These are phyloP conservation scores for Toxoplasma gondii DNA, from an alignment of 169 alveolate genomes.

Conservation along the genomic window DNA sequence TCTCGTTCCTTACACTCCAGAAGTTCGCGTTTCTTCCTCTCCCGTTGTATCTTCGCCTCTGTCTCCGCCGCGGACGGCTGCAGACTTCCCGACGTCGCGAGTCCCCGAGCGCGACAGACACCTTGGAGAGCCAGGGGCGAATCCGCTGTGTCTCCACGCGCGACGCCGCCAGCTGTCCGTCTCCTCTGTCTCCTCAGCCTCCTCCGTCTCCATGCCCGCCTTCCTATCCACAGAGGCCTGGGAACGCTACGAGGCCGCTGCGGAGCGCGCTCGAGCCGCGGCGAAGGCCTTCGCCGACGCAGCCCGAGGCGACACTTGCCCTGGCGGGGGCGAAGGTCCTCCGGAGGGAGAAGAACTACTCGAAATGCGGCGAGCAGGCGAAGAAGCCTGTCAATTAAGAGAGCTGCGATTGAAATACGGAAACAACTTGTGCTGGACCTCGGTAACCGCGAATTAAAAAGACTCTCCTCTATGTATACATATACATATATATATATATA, in stretches of 20 bases:
- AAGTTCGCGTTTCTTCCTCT: background rate
- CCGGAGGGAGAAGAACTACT: background rate
- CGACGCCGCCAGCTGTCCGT: background rate
- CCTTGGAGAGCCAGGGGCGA: too few relatives aligned
- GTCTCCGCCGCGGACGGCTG: background rate
- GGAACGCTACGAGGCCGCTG: background rate
- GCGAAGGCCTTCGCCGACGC: background rate
- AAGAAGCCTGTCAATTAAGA: background rate
- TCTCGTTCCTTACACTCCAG: background rate
- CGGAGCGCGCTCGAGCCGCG: background rate
- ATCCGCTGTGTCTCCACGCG: too few relatives aligned
- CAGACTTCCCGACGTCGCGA: too few relatives aligned
- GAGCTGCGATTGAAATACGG: background rate
- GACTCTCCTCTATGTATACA: too few relatives aligned
- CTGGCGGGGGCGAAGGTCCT: background rate
- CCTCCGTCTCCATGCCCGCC: too few relatives aligned
- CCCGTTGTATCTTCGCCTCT: background rate
- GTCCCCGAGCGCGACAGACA: too few relatives aligned
- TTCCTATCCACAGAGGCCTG: background rate
- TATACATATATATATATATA: too few relatives aligned
- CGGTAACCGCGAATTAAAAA: background rate
- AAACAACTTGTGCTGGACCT: constrained; percentile 2
- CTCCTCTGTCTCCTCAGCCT: too few relatives aligned
- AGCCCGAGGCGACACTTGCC: background rate
- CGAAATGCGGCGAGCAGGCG: background rate